A percentile compares a stretch with the other conserved stretches of the same genome.
These are phyloP conservation scores for Fusarium beomiforme DNA, from an alignment of 2,329 filamentous ascomycete genomes.

Conservation along the genomic window DNA sequence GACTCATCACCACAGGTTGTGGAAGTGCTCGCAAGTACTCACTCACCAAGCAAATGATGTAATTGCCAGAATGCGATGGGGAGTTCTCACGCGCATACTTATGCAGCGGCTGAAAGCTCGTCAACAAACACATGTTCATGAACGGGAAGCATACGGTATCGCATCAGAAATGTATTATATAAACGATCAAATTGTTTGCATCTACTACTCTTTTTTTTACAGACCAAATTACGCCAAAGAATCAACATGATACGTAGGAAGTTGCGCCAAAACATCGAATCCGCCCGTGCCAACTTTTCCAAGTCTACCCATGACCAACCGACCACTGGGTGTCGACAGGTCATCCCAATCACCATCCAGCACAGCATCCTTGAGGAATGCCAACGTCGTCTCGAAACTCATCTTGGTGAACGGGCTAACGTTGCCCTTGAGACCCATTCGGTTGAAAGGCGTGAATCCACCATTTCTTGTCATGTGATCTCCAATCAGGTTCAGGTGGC, in stretches of 20 bases:
- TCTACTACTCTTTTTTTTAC: slow-evolving; percentile 37
- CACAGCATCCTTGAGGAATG: slow-evolving; percentile 92
- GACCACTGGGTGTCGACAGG: slow-evolving; percentile 82
- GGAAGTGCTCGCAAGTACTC: background rate
- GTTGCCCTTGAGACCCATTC: slow-evolving; percentile 85
- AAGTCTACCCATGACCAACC: slow-evolving; percentile 87
- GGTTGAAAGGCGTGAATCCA: slow-evolving; percentile 90
- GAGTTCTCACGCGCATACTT: no score
- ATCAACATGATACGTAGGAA: slow-evolving; percentile 62
- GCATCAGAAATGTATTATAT: slow-evolving; percentile 5
- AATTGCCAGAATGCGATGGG: no score
- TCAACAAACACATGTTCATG: background rate
- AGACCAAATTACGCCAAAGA: slow-evolving; percentile 42
- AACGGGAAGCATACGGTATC: background rate
- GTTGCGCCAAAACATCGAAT: slow-evolving; percentile 83
- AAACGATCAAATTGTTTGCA: slow-evolving; percentile 25
- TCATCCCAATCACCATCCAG: slow-evolving; percentile 92
- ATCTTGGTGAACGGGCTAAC: slow-evolving; percentile 97
- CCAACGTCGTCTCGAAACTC: slow-evolving; percentile 98
- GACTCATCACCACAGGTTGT: background rate
- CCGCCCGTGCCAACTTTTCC: slow-evolving; percentile 88
- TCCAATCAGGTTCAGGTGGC: slow-evolving; percentile 94
- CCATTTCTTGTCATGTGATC: slow-evolving; percentile 98
- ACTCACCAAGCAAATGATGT: background rate
- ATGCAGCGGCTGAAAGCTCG: no score